Evolutionary conservation across 768 basidiomycete genomes (phyloP), one percentile per base, ranked within the genome.

Genomic region (Lactifluus hygrophoroides): DNA sequence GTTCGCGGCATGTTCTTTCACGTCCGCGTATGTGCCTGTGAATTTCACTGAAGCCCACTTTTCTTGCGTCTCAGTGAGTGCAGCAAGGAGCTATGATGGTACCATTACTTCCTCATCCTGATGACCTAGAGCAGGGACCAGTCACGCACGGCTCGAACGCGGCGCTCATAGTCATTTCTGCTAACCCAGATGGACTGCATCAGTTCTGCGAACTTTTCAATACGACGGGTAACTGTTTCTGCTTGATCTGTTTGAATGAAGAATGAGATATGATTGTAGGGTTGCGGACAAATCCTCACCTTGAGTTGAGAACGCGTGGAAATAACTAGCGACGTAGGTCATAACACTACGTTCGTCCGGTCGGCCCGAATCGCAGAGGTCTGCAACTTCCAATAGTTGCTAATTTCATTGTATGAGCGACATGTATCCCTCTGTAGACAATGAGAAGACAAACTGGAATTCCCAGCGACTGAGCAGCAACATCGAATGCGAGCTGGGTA

Each of bases 291-390:
- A 27, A 43, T 19, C 71, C 81, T 51, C 64, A 94, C 94, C 92
- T 87, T 96, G 94, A 0, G 90, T 86, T 0, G 94, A 95, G 70
- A 99, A 99, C 0, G 95, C 94, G 69, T 98, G 96, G 78, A 99
- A 99, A 73, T 80, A 98, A 66, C 90, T 90, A 34, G 96, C 96
- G 46, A 99, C 88, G 65, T 97, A 98, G 5, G 94, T 97, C 92
- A 97, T 97, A 11, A 97, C 90, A 71, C 89, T 92, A 37, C 93
- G 85, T 72, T 99, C 96, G 70, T 99, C 96, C 0, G 95, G 95
- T 47, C 80, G 81, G n/a, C 76, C 76, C 0, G 85, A 82, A 67
- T 94, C 92, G 64, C 92, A 94, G 30, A 99, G 71, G 76, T 99
- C 96, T 54, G 92, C 87, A 0, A 98, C 95, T 77, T 99, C 96